Conservation (phyloP, 495 filamentous ascomycete species). For the Niebla homalea region DNA sequence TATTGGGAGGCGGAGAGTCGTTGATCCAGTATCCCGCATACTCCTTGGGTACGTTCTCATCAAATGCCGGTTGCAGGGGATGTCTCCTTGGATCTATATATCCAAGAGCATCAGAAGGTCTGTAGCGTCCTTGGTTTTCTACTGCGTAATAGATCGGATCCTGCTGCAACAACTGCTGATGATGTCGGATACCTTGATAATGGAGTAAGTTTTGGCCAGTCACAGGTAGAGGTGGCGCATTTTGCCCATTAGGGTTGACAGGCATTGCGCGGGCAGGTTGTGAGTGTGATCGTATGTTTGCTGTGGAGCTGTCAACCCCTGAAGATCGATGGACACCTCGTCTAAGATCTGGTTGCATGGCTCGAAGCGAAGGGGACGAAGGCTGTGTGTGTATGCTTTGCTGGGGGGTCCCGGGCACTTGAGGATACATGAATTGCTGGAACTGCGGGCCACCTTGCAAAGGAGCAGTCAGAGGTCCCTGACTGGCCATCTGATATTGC, state of each 20-base stretch:
- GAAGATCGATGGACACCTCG: constrained; percentile 45
- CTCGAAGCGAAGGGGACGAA: constrained; percentile 45
- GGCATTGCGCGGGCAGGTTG: constrained; percentile 47
- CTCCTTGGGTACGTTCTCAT: constrained; percentile 40
- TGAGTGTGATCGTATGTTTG: constrained; percentile 48
- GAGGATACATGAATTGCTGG: constrained; percentile 36
- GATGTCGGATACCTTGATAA: constrained; percentile 24
- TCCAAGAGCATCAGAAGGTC: constrained; percentile 13
- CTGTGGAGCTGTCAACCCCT: constrained; percentile 37
- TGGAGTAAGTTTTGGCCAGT: constrained; percentile 26
- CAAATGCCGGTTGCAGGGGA: constrained; percentile 15
- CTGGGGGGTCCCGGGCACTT: constrained; percentile 31
- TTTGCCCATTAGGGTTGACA: constrained; percentile 10
- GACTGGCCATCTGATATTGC: constrained; percentile 31
- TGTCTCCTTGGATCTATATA: constrained; percentile 13
- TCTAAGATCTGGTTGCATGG: constrained; percentile 41
- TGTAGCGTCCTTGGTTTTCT: constrained; percentile 16
- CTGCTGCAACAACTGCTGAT: constrained; percentile 10
- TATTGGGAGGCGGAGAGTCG: constrained; percentile 40
- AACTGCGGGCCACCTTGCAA: constrained; percentile 33
- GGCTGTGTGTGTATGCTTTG: constrained; percentile 44
- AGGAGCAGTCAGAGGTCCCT: constrained; percentile 35
- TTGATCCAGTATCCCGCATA: constrained; percentile 55
- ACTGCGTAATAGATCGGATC: neutral
- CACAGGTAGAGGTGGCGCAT: constrained; percentile 21